phyloP scores from a whole-genome alignment of 305 asterid genomes.

The Ruellia speciosa region DNA sequence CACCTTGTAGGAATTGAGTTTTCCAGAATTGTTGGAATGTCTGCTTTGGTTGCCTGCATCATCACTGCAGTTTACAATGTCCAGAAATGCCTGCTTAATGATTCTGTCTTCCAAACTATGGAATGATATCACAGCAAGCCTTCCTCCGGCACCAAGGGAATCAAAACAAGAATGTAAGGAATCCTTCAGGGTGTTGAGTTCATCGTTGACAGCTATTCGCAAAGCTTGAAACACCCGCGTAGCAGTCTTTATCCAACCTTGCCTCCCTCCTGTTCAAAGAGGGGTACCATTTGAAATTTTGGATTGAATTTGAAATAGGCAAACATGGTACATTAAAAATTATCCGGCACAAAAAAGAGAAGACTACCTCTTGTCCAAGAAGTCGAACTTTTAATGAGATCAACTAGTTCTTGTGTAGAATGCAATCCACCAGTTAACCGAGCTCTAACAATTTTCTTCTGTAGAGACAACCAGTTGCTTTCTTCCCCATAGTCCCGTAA shows the following conservation, averaged over 20 bases:
- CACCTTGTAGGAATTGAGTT: slow-evolving; percentile 20
- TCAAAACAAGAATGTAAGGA: slow-evolving; percentile 53
- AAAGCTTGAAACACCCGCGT: slow-evolving; percentile 89
- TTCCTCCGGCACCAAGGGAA: slow-evolving; percentile 71
- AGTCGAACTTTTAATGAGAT: slow-evolving; percentile 68
- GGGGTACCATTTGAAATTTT: background rate
- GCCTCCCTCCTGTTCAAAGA: slow-evolving; percentile 66
- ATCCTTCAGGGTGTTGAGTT: slow-evolving; percentile 64
- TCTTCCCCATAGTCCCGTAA: slow-evolving; percentile 92
- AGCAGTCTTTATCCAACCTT: slow-evolving; percentile 98
- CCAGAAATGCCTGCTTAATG: slow-evolving; percentile 82
- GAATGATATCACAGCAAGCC: slow-evolving; percentile 86
- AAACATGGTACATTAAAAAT: background rate
- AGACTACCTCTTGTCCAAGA: slow-evolving; percentile 56
- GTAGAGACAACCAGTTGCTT: slow-evolving; percentile 77
- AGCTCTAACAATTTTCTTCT: slow-evolving; percentile 68
- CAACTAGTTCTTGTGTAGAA: slow-evolving; percentile 67
- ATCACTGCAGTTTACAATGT: slow-evolving; percentile 35
- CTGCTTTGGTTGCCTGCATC: slow-evolving; percentile 20
- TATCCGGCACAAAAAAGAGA: background rate
- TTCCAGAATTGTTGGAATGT: slow-evolving; percentile 10
- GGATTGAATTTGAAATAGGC: background rate
- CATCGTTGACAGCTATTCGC: slow-evolving; percentile 90
- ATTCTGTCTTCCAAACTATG: slow-evolving; percentile 96
- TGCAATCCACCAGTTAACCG: slow-evolving; percentile 80